Base-by-base conservation (phyloP, 306 rosid genomes). In the Leucaena leucocephala region DNA sequence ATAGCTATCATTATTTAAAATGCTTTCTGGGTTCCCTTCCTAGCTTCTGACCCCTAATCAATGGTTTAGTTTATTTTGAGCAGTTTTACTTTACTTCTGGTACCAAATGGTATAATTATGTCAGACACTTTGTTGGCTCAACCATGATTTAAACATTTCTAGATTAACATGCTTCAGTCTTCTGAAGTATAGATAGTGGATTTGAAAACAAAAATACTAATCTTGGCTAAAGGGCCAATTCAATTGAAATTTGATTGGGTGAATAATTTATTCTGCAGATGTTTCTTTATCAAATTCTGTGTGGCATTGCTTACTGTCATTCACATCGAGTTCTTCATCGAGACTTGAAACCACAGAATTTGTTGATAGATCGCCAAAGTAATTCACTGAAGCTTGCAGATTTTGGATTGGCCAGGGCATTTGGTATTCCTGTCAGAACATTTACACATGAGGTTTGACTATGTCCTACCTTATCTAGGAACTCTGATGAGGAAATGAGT, bases 311-410 rank as follows among this genome's bases (percentile, higher is more conserved):
- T 77, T 95, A 95, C 80, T 95, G 99, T 67, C 99, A 95, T 81
- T 95, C 99, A 9, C 99, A 91, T 76, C 90, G 99, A 88, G 97
- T 95, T 93, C 99, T 95, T 82, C 99, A 95, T 72, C 94, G 99
- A 79, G 99, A 95, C 85, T 89, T 95, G 80, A 95, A 95, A 85
- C 99, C 99, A 44, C 98, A 95, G 84, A 95, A 95, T 87, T 83
- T 95, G 84, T 88, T 95, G 93, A 91, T 95, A 77, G 99, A 95
- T 81, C 97, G 97, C 39, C 86, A 93, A 69, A 90, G 94, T 78
- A 95, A 95, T 84, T 89, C 96, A 15, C 89, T 95, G 71, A 95
- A 95, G 91, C 98, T 94, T 86, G 98, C 99, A 66, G 99, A 95
- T 82, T 95, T 95, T 81, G 99, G 99, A 87, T 88, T 95, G 85